Evolutionary conservation across 768 basidiomycete species (phyloP).

Genomic region (Kwoniella mangroviensis): DNA sequence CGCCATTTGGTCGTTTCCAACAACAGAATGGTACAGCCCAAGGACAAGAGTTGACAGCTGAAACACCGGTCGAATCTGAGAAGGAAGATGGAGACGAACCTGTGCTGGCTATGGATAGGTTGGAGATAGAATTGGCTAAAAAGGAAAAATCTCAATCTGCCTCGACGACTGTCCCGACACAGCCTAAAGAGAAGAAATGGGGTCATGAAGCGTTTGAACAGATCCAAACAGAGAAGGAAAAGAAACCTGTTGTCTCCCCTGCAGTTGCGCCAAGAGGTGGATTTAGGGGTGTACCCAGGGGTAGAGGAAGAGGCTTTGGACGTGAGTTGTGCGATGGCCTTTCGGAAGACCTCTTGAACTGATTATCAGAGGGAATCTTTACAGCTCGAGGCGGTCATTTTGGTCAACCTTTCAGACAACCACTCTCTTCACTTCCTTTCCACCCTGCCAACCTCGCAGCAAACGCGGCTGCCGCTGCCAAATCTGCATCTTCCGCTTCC

Average conservation of each 20-base stretch:
- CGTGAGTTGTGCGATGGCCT: slow-evolving; percentile 18
- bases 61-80: slow-evolving; percentile 2
- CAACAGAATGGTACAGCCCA: slow-evolving; percentile 2
- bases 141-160: background rate
- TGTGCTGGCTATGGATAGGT: slow-evolving; percentile 33
- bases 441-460: slow-evolving; percentile 17
- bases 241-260: slow-evolving; percentile 3
- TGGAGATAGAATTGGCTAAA: slow-evolving; percentile 9
- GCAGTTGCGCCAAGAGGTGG: slow-evolving; percentile 6
- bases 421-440: slow-evolving; percentile 17
- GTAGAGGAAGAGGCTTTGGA: slow-evolving; percentile 34
- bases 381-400: slow-evolving; percentile 34
- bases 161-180: background rate
- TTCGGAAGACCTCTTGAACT: background rate
- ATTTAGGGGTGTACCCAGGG: slow-evolving; percentile 24
- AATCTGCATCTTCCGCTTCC: background rate
- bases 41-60: slow-evolving; percentile 11
- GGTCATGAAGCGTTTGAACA: slow-evolving; percentile 51
- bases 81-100: slow-evolving; percentile 27
- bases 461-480: slow-evolving; percentile 6
- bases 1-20: background rate
- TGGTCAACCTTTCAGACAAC: slow-evolving; percentile 18
- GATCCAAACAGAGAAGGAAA: slow-evolving; percentile 16
- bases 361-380: background rate
- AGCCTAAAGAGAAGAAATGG: slow-evolving; percentile 34